Base-by-base conservation (phyloP, 2,329 filamentous ascomycete genomes). In the Ophiostoma perfectum region DNA sequence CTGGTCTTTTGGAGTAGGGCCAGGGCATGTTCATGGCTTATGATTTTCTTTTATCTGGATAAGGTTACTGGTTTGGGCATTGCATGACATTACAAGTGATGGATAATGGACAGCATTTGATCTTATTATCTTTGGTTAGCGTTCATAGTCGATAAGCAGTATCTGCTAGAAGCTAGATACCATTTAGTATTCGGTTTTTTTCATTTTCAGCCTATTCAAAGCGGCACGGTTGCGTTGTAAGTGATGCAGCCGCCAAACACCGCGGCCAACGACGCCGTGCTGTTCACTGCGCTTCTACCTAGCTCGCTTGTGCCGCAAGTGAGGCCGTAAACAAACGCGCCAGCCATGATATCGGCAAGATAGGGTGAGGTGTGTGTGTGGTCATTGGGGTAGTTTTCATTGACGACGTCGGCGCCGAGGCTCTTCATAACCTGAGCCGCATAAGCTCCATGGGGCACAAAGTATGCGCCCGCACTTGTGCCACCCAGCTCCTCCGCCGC, bases 1-100 rank as follows among this genome's bases (percentile, higher is more conserved):
- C 93, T 49, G 95, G 95, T 1, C 80, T 97, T 71, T 78, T 98
- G 73, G 93, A 97, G 76, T 89, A 70, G 65, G 5, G 27, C 27
- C 27, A 27, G 27, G 66, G 58, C 45, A 16, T 47, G 27, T 27
- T 9, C 55, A 41, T 62, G 44, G 65, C n/a, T n/a, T 58, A 27
- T 27, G 27, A 27, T 1, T 27, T 27, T 27, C 27, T 27, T 27
- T 27, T 27, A 27, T 27, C 27, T 27, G 27, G 27, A 27, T 27
- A 27, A 27, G 27, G 27, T 27, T 27, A 27, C 27, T 27, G 27
- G 27, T 27, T 27, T 27, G 27, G 27, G 27, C 27, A 27, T 27
- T 27, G 27, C 27, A 27, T 27, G 27, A 27, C 27, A 27, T 1
- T 2, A 27, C 27, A 27, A 27, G 1, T 1, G 2, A 27, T 27